Percentiles rank a stretch among this genome's conserved stretches.
These are phyloP conservation scores for Gloeophyllum trabeum DNA, from an alignment of 768 basidiomycete genomes.

Conservation along the genomic window DNA sequence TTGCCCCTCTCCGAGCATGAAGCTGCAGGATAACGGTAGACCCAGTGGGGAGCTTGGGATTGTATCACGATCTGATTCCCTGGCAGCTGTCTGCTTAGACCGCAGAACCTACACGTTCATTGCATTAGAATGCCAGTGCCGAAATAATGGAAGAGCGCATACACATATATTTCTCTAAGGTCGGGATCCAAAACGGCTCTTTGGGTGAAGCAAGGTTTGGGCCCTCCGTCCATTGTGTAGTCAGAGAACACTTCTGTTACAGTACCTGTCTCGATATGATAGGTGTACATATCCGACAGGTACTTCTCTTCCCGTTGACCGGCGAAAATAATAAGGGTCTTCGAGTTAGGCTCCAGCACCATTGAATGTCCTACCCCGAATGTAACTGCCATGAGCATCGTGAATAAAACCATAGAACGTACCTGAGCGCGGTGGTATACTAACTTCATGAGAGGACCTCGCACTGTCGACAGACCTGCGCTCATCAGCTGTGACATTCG, in stretches of 20 bases:
- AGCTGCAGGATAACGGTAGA: slow-evolving; percentile 45
- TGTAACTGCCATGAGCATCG: too few species aligned
- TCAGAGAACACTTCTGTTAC: slow-evolving; percentile 54
- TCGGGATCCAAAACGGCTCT: slow-evolving; percentile 57
- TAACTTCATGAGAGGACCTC: slow-evolving; percentile 19
- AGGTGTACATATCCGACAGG: slow-evolving; percentile 69
- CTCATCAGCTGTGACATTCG: neutral
- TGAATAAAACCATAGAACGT: slow-evolving; percentile 8
- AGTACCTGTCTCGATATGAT: slow-evolving; percentile 46
- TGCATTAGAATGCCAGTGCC: too few species aligned
- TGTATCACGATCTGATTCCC: slow-evolving; percentile 24
- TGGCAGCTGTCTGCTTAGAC: slow-evolving; percentile 32
- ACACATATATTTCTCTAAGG: slow-evolving; percentile 67
- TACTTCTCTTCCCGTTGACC: slow-evolving; percentile 36
- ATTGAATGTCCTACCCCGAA: slow-evolving; percentile 77
- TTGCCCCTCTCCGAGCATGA: slow-evolving; percentile 35
- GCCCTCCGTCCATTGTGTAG: slow-evolving; percentile 50
- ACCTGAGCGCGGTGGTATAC: slow-evolving; percentile 56
- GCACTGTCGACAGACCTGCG: slow-evolving; percentile 13
- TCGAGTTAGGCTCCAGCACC: slow-evolving; percentile 53
- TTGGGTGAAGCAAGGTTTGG: slow-evolving; percentile 65
- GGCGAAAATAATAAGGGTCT: slow-evolving; percentile 60
- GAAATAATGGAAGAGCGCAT: slow-evolving; percentile 17
- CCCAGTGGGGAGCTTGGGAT: slow-evolving; percentile 48
- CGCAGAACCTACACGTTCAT: slow-evolving; percentile 51